Base-by-base conservation (phyloP, 352 stramenopile genomes). In the Phytophthora colocasiae region DNA sequence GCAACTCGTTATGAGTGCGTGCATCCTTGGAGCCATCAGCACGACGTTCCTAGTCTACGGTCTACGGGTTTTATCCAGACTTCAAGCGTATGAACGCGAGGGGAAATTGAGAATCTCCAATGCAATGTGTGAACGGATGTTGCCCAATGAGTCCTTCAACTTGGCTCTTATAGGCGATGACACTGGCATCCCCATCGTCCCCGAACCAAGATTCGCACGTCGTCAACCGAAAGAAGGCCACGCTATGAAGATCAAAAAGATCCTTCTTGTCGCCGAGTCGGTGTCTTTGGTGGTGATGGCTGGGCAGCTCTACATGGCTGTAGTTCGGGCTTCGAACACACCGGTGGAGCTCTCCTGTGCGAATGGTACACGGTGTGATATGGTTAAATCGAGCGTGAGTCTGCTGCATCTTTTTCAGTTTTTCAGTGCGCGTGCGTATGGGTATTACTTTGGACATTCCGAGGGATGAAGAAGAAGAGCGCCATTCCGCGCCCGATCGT, bases 281-380 rank as follows among this genome's bases (percentile, higher is more conserved):
- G 60, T 84, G 14, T 71, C 77, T 12, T 15, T 81, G 3, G 27
- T 87, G n/a, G 81, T 75, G 3, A 64, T 72, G 46, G 66, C 51
- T 2, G 71, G 66, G 0, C 77, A 85, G 66, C 69, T 89, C 29
- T 61, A 73, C 48, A 66, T 69, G 27, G 66, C 66, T 11, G 59
- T 73, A 41, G 19, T 53, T 14, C 59, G 71, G 41, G 43, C 58
- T 22, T 49, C 40, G 11, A 61, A 9, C 41, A 63, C 66, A 4
- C 66, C 66, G 6, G 38, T 63, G 15, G 82, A 87, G 52, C 65
- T 91, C 7, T 77, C 71, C 0, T 91, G 82, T 36, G 80, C 82
- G 11, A 89, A 89, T 52, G 82, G 80, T 5, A 40, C 66, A 6
- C 26, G 73, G 43, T 91, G 82, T 47, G 66, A 87, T 5, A 63